Evolutionary conservation across 768 basidiomycete species (phyloP).

Genomic region (Russula brevipes): DNA sequence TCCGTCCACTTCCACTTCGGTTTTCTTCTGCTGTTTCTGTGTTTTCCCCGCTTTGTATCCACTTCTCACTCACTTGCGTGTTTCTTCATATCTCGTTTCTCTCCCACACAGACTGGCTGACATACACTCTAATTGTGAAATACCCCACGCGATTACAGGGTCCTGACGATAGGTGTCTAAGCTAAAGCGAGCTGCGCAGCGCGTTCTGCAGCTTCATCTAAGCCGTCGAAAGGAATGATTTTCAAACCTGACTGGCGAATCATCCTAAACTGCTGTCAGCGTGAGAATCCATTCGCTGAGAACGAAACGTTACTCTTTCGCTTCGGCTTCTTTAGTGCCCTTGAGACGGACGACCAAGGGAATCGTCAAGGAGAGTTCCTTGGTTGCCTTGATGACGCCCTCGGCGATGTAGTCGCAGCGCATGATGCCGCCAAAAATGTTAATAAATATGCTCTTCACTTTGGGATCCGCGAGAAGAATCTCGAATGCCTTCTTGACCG

Average conservation of each 20-base stretch:
- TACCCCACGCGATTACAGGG: constrained; percentile 10
- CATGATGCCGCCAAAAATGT: constrained; percentile 98
- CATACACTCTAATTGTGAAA: constrained; percentile 22
- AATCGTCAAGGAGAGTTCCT: constrained; percentile 78
- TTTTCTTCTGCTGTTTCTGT: background rate
- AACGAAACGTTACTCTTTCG: constrained; percentile 69
- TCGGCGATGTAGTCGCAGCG: constrained; percentile 97
- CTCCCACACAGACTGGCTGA: background rate
- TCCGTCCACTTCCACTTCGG: background rate
- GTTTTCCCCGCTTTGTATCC: constrained; percentile 17
- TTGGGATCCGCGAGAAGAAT: constrained; percentile 85
- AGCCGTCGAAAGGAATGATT: constrained; percentile 87
- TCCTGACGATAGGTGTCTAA: constrained; percentile 15
- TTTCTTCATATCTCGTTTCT: background rate
- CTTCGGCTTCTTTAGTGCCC: constrained; percentile 94
- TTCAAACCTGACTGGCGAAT: constrained; percentile 88
- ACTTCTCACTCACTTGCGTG: constrained; percentile 11
- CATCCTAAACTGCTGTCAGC: constrained; percentile 52
- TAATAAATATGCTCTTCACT: constrained; percentile 98
- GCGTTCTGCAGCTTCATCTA: constrained; percentile 85
- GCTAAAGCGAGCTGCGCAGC: constrained; percentile 63
- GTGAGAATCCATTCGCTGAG: constrained; percentile 15
- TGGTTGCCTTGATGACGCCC: constrained; percentile 97
- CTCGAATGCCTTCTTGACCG: constrained; percentile 99
- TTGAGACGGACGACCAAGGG: constrained; percentile 93